A percentile compares a stretch with the other conserved stretches of the same genome.
Conservation (phyloP, 78 protist genomes). For the Chrysochromulina tobinii region DNA sequence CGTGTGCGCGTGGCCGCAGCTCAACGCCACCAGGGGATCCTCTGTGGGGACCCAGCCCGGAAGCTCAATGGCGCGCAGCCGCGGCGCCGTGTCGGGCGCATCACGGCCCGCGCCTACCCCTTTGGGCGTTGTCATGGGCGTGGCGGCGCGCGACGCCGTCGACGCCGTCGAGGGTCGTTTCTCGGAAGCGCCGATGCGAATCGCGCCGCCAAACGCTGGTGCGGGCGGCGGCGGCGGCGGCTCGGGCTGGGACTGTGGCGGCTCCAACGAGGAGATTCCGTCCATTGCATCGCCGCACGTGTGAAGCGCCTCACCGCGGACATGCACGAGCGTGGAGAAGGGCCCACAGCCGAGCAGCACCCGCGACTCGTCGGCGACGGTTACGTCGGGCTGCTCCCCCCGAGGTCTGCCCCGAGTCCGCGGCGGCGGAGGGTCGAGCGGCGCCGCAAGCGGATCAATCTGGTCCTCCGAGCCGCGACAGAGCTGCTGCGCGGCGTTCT, state of each 20-base stretch:
- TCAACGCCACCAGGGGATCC: background rate
- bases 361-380: background rate
- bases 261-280: too few relatives aligned
- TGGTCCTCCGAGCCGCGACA: background rate
- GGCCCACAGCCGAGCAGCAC: background rate
- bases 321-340: background rate
- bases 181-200: too few relatives aligned
- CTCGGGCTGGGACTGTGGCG: too few relatives aligned
- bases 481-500: constrained; percentile 12
- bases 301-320: background rate
- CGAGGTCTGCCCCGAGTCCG: too few relatives aligned
- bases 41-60: background rate
- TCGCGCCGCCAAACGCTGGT: too few relatives aligned
- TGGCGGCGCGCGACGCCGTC: too few relatives aligned
- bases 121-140: too few relatives aligned
- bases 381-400: too few relatives aligned
- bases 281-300: background rate
- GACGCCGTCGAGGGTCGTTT: too few relatives aligned
- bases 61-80: background rate
- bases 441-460: background rate
- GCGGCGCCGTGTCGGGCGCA: background rate
- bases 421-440: background rate
- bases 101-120: too few relatives aligned
- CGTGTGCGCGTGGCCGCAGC: background rate
- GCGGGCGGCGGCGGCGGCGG: too few relatives aligned